Conservation (phyloP, 2,329 filamentous ascomycete genomes). For the Fusarium anguioides region DNA sequence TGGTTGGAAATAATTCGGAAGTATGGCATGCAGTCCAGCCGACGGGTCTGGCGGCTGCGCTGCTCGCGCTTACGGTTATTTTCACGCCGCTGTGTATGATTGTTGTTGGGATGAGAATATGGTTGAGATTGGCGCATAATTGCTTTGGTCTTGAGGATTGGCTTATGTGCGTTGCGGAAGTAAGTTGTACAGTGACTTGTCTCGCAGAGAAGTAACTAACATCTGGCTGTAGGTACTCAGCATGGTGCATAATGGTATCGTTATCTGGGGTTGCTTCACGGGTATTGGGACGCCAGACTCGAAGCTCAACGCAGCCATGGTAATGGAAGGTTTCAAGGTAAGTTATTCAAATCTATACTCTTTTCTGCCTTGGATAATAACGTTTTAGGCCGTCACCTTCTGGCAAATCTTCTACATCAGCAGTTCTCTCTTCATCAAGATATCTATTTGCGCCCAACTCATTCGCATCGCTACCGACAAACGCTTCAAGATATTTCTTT, state of each 20-base stretch:
- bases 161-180: constrained; percentile 12
- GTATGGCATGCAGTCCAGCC: constrained; percentile 11
- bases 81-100: constrained; percentile 2
- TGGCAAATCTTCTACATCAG: constrained; percentile 23
- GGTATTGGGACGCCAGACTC: constrained; percentile 9
- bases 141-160: constrained; percentile 14
- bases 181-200: too few relatives aligned
- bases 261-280: constrained; percentile 6
- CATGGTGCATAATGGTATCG: constrained; percentile 12
- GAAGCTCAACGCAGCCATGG: background rate
- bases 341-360: too few relatives aligned
- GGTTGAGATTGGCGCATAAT: background rate
- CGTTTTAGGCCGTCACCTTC: background rate
- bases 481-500: background rate
- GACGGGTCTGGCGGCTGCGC: background rate
- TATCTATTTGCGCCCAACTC: constrained; percentile 17
- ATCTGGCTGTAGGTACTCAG: background rate
- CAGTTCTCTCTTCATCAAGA: constrained; percentile 11
- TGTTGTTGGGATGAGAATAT: constrained; percentile 5
- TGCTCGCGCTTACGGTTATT: background rate
- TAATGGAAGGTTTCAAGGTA: constrained; percentile 17
- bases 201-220: too few relatives aligned
- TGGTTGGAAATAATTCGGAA: background rate
- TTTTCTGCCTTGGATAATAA: rapidly evolving
- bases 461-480: constrained; percentile 1